These are phyloP conservation scores for Bimuria novae-zelandiae DNA, from an alignment of 2,329 filamentous ascomycete genomes.

Conservation along the genomic window DNA sequence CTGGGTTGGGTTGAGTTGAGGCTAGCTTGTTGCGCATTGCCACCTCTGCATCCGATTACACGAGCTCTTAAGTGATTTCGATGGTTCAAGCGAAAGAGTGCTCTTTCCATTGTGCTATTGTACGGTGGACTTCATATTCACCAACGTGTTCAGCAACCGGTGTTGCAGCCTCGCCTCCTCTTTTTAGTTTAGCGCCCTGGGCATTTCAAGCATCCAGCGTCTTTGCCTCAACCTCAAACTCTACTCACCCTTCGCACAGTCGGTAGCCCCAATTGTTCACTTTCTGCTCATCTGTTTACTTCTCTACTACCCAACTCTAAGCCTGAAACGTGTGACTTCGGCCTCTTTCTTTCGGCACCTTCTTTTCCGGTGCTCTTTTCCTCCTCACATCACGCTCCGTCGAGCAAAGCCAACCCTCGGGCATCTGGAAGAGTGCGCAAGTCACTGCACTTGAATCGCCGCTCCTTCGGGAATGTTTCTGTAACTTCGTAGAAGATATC, in stretches of 20 bases:
- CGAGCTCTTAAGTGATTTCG: background rate
- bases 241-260: background rate
- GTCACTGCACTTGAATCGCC: background rate
- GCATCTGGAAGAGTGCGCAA: conserved; percentile 7
- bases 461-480: conserved; percentile 19
- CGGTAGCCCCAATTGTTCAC: background rate
- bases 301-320: background rate
- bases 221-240: conserved; percentile 6
- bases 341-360: conserved; percentile 21
- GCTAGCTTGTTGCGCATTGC: background rate
- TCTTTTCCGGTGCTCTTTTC: conserved; percentile 33
- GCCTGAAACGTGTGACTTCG: background rate
- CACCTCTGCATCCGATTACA: background rate
- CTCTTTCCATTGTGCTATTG: background rate
- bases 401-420: conserved; percentile 8
- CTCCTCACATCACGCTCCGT: conserved; percentile 18
- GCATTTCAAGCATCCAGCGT: conserved; percentile 3
- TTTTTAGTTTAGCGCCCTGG: conserved; percentile 1
- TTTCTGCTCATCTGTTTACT: background rate
- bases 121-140: background rate
- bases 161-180: background rate
- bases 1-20: background rate
- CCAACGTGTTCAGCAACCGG: conserved; percentile 1
- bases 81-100: background rate
- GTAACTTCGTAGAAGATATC: conserved; percentile 19